Conservation (phyloP, 2,329 filamentous ascomycete species). For the Colletotrichum brevisporum region DNA sequence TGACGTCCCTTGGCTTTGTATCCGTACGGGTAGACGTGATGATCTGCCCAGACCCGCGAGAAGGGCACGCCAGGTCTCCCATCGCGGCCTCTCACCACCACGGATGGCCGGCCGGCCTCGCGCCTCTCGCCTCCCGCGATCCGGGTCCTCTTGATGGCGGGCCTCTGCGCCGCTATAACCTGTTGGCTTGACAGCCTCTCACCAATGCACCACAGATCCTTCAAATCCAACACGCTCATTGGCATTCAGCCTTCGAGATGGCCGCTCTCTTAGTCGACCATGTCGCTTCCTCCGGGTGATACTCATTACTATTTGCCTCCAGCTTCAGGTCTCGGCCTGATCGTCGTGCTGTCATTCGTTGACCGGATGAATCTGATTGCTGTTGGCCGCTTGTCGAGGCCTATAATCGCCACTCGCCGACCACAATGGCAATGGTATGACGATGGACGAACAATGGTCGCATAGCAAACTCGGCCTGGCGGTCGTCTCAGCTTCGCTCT, state of each 20-base stretch:
- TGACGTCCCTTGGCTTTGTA: not conserved
- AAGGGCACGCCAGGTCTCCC: constrained; percentile 32
- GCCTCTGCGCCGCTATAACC: constrained; percentile 14
- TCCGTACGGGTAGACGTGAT: not conserved
- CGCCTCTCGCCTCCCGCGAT: constrained; percentile 14
- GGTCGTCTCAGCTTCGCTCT: not conserved
- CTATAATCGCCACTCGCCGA: constrained; percentile 17
- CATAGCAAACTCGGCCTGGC: not conserved
- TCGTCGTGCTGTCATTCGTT: constrained; percentile 8
- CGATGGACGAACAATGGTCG: not conserved
- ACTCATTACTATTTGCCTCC: not conserved
- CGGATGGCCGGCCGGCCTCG: constrained; percentile 27
- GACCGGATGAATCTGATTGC: not conserved
- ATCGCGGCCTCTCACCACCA: constrained; percentile 18
- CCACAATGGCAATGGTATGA: constrained; percentile 1
- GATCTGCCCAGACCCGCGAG: constrained; percentile 5
- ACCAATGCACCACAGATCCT: constrained; percentile 10
- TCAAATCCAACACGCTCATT: constrained; percentile 5
- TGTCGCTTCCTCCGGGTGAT: not conserved
- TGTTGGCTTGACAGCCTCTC: not conserved
- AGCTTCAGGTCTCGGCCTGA: not conserved
- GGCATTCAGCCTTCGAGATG: constrained; percentile 13
- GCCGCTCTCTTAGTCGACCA: constrained; percentile 2
- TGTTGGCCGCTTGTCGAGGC: constrained; percentile 24
- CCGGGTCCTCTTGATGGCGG: constrained; percentile 25